Evolutionary conservation across 345 rosid species (phyloP).

Genomic region (Populus nigra): DNA sequence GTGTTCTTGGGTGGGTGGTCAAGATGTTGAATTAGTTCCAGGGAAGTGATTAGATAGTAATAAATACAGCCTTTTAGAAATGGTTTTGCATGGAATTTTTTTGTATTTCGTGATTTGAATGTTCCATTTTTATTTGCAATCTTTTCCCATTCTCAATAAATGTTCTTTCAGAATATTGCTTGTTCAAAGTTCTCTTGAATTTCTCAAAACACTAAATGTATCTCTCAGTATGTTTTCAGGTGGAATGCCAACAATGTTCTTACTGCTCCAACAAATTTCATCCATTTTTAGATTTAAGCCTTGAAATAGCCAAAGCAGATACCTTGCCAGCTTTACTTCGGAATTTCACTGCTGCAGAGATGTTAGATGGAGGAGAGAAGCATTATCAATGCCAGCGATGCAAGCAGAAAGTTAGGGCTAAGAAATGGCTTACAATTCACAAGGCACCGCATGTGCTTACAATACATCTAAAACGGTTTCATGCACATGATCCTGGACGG

Average conservation of each 20-base stretch:
- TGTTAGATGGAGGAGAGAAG: conserved; percentile 84
- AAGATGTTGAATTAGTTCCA: background rate
- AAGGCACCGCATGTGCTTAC: conserved; percentile 85
- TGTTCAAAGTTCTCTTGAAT: background rate
- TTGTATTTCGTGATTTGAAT: background rate
- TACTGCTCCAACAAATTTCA: conserved; percentile 81
- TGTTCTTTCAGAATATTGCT: conserved; percentile 2
- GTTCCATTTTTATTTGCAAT: background rate
- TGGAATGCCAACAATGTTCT: conserved; percentile 69
- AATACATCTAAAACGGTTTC: conserved; percentile 86
- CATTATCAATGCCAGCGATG: conserved; percentile 84
- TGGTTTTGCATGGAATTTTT: background rate
- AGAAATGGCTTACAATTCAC: conserved; percentile 77
- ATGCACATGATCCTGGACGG: conserved; percentile 62
- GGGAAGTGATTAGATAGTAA: background rate
- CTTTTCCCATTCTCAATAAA: background rate
- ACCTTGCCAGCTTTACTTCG: conserved; percentile 65
- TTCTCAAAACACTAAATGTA: background rate
- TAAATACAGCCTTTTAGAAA: background rate
- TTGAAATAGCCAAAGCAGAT: conserved; percentile 80
- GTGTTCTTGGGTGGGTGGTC: background rate
- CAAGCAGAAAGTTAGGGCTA: conserved; percentile 84
- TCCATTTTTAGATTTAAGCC: conserved; percentile 89
- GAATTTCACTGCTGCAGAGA: conserved; percentile 73
- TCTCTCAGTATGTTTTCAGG: conserved; percentile 37